These are phyloP conservation scores for Taphrina populina DNA, from an alignment of 1,139 yeast species.

Conservation along the genomic window DNA sequence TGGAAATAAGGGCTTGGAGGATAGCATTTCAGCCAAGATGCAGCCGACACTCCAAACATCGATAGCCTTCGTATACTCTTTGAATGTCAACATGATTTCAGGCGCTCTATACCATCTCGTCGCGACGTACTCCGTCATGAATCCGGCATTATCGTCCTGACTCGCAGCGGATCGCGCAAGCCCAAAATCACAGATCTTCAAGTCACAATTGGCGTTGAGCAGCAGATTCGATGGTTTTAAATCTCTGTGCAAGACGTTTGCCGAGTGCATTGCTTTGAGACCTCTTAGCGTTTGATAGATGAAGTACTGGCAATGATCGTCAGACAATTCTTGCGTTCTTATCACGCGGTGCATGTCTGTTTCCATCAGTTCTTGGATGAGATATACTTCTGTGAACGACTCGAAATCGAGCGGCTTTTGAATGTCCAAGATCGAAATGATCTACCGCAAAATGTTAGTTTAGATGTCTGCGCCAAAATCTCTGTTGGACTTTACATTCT, in stretches of 20 bases:
- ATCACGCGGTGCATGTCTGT: slow-evolving; percentile 91
- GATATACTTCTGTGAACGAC: slow-evolving; percentile 77
- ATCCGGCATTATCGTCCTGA: slow-evolving; percentile 62
- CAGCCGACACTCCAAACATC: slow-evolving; percentile 98
- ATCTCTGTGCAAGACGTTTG: slow-evolving; percentile 89
- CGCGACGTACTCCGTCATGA: slow-evolving; percentile 95
- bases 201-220: slow-evolving; percentile 86
- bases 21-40: slow-evolving; percentile 86
- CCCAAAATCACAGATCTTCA: slow-evolving; percentile 93
- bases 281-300: slow-evolving; percentile 89
- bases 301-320: slow-evolving; percentile 92
- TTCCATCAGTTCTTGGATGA: slow-evolving; percentile 94
- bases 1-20: slow-evolving; percentile 85
- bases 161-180: slow-evolving; percentile 66
- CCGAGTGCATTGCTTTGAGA: slow-evolving; percentile 82
- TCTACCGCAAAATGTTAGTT: slow-evolving; percentile 42
- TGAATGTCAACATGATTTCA: slow-evolving; percentile 91
- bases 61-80: slow-evolving; percentile 89
- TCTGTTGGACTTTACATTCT: slow-evolving; percentile 62
- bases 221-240: slow-evolving; percentile 85
- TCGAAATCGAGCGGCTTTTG: slow-evolving; percentile 81
- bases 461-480: not conserved
- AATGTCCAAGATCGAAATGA: slow-evolving; percentile 83
- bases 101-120: slow-evolving; percentile 98
- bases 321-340: slow-evolving; percentile 76